phyloP scores from a whole-genome alignment of 805 yeast genomes.

The Kazachstania taianensis region DNA sequence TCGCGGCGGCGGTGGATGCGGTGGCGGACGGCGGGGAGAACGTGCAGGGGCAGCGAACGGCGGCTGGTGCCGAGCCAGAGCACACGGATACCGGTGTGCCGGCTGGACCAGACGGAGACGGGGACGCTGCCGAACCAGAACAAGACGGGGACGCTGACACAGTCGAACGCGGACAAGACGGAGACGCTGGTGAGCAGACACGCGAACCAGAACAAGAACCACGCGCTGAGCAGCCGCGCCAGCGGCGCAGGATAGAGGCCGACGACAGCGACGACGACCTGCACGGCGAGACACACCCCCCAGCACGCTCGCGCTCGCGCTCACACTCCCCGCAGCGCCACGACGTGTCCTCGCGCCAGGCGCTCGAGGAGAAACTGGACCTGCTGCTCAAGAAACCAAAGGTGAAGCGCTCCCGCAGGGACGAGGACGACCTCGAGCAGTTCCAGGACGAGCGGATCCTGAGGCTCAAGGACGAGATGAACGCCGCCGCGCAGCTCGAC shows the following conservation, averaged over 20 bases:
- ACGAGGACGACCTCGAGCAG: slow-evolving; percentile 89
- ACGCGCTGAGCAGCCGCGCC: no score
- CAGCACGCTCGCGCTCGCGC: no score
- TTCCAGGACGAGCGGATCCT: slow-evolving; percentile 89
- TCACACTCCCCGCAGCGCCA: background rate
- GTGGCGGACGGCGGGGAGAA: background rate
- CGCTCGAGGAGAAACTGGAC: slow-evolving; percentile 73
- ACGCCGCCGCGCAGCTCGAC: slow-evolving; percentile 71
- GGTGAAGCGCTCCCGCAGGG: slow-evolving; percentile 54
- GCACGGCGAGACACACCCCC: no score
- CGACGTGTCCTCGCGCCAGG: slow-evolving; percentile 37
- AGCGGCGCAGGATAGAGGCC: no score
- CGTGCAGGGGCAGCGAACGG: background rate
- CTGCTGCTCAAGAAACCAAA: slow-evolving; percentile 60
- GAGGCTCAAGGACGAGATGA: slow-evolving; percentile 78
- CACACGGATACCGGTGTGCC: background rate
- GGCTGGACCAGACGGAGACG: background rate
- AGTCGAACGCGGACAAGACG: no score
- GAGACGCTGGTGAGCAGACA: no score
- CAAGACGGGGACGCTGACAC: background rate
- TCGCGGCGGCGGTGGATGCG: background rate
- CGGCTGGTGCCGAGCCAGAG: background rate
- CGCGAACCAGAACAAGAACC: no score
- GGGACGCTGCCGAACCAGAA: background rate
- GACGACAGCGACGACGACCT: no score